Evolutionary conservation across 2,329 filamentous ascomycete genomes (phyloP), one percentile per base, ranked within the genome.

Genomic region (Alternaria arbusti): DNA sequence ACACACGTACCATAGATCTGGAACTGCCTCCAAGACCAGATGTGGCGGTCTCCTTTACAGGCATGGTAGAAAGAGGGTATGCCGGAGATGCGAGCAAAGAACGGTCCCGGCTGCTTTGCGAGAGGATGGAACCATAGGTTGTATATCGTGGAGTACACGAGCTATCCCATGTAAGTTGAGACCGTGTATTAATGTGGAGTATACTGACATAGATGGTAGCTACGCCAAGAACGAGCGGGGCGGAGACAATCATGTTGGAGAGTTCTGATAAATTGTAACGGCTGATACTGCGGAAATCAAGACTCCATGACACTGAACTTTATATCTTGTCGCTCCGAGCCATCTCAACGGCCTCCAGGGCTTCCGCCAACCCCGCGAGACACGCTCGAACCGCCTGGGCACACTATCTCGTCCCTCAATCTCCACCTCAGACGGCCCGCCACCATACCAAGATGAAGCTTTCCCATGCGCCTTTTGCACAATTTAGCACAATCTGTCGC

Each of bases 11-110:
- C 54, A n/a, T 63, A 59, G n/a, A 63, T 32, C 52, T 63, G 59
- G 40, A 63, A 63, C 45, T 45, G 55, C 40, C 61, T 59, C 61
- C 56, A 66, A 10, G 65, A 50, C 69, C 69, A 71, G 17, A 70
- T 52, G 45, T 71, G 69, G 11, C 69, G 57, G 17, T 70, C 63
- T n/a, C 67, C 54, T 46, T 51, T 49, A 46, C n/a, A 32, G 1
- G 61, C 54, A 57, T 66, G 57, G 45, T 64, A 66, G 50, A 60
- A 66, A 23, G 66, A 68, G 11, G 63, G 64, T 10, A 62, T 30
- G 30, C 30, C 47, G 15, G 57, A 65, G 8, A 64, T 30, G 15
- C 57, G 54, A 40, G 56, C 54, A 32, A 58, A 55, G 45, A 68
- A 54, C 1, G 65, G 65, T 12, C 63, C 65, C 3, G 63, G 65